These are phyloP conservation scores for Metschnikowia lochheadii DNA, from an alignment of 805 yeast species.

Conservation along the genomic window DNA sequence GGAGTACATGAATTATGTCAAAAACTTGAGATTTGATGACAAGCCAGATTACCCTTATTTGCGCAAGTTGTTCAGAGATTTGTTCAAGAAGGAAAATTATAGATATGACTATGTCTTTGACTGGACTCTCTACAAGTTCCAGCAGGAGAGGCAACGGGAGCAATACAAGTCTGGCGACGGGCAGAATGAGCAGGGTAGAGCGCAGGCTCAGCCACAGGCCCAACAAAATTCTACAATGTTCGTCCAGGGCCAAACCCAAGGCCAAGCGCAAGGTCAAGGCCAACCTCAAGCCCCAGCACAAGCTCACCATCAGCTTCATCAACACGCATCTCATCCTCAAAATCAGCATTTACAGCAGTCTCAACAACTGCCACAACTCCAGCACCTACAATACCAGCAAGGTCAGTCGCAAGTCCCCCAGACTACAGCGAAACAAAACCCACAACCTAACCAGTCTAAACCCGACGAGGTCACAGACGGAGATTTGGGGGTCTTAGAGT, in stretches of 20 bases:
- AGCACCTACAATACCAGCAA: slow-evolving; percentile 11
- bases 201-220: slow-evolving; percentile 18
- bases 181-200: slow-evolving; percentile 19
- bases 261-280: neutral
- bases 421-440: neutral
- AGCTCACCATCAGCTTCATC: slow-evolving; percentile 9
- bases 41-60: slow-evolving; percentile 91
- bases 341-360: slow-evolving; percentile 10
- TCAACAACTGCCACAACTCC: slow-evolving; percentile 10
- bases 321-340: slow-evolving; percentile 9
- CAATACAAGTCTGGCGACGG: slow-evolving; percentile 33
- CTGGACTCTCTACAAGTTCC: slow-evolving; percentile 88
- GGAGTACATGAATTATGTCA: slow-evolving; percentile 81
- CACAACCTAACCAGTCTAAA: neutral
- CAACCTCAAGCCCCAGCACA: slow-evolving; percentile 7
- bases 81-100: slow-evolving; percentile 82
- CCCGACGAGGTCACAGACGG: slow-evolving; percentile 1
- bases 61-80: slow-evolving; percentile 84
- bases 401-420: neutral
- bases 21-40: slow-evolving; percentile 89
- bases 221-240: slow-evolving; percentile 7
- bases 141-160: slow-evolving; percentile 51
- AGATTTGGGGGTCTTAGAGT: neutral
- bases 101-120: slow-evolving; percentile 93
- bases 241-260: neutral